These are phyloP conservation scores for Tolypocladium endophyticum DNA, from an alignment of 2,329 filamentous ascomycete species.

Conservation along the genomic window DNA sequence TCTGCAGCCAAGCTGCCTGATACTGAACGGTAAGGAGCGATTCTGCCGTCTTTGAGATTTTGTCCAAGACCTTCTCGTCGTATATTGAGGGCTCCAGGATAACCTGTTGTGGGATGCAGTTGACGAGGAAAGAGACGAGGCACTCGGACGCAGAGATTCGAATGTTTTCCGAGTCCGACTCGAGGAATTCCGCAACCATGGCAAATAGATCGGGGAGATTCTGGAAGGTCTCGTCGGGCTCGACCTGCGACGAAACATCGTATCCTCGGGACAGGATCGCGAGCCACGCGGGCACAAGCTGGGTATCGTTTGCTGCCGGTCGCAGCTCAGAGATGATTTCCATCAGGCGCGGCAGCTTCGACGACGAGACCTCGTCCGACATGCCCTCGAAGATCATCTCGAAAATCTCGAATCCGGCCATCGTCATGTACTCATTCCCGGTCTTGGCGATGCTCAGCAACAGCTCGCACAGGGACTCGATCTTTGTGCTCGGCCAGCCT, in stretches of 20 bases:
- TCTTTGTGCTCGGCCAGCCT: constrained; percentile 94
- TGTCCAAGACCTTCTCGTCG: constrained; percentile 82
- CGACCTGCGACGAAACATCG: constrained; percentile 81
- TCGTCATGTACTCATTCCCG: constrained; percentile 90
- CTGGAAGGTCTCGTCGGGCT: constrained; percentile 82
- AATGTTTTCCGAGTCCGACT: constrained; percentile 85
- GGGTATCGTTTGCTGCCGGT: constrained; percentile 85
- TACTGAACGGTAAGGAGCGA: constrained; percentile 80
- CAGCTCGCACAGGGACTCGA: constrained; percentile 82
- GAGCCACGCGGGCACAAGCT: constrained; percentile 91
- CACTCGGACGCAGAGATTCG: constrained; percentile 91
- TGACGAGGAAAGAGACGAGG: constrained; percentile 82
- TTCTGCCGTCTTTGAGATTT: constrained; percentile 62
- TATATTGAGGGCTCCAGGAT: constrained; percentile 83
- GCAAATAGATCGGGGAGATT: constrained; percentile 79
- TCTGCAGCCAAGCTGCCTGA: constrained; percentile 88
- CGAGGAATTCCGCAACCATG: constrained; percentile 70
- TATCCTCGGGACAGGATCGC: constrained; percentile 91
- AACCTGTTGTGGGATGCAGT: constrained; percentile 74
- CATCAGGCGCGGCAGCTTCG: constrained; percentile 79
- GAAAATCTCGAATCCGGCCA: constrained; percentile 94
- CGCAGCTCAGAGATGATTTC: constrained; percentile 88
- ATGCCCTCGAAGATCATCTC: constrained; percentile 93
- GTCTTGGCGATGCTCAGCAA: constrained; percentile 80
- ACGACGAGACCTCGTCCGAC: constrained; percentile 74